Percentiles rank a stretch among this genome's conserved stretches.
Evolutionary conservation across 305 asterid species (phyloP).

Genomic region (Striga hermonthica): DNA sequence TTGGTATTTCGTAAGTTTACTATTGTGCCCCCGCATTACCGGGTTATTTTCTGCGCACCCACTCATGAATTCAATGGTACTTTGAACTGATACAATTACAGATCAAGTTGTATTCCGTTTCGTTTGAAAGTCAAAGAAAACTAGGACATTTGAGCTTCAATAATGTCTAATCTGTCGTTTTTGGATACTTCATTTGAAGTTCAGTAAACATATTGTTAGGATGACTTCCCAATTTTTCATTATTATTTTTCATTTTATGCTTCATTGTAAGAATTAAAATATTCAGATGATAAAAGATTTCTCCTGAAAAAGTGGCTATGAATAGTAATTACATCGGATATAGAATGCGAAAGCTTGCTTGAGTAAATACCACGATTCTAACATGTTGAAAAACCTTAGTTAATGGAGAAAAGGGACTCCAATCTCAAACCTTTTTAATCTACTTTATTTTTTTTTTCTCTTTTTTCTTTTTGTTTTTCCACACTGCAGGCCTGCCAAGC

Average conservation of each 20-base stretch:
- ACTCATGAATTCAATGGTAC: conserved; percentile 7
- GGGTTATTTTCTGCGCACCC: not conserved
- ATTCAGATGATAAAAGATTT: not conserved
- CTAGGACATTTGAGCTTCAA: no score
- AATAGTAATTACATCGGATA: not conserved
- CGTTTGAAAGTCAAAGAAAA: no score
- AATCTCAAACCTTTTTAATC: not conserved
- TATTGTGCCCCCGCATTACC: conserved; percentile 11
- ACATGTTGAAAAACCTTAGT: not conserved
- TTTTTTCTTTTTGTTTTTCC: conserved; percentile 1
- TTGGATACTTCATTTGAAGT: no score
- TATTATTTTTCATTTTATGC: no score
- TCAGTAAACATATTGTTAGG: no score
- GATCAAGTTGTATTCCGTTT: no score
- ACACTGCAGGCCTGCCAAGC: conserved; percentile 70
- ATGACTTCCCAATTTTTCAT: no score
- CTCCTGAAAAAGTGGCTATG: no score
- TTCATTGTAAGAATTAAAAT: not conserved
- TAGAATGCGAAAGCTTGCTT: not conserved
- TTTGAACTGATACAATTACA: not conserved
- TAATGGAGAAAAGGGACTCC: not conserved
- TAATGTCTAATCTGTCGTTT: no score
- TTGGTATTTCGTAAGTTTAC: conserved; percentile 83
- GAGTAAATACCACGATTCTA: not conserved
- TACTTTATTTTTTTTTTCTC: not conserved